Evolutionary conservation across 345 rosid genomes (phyloP).

Genomic region (Limnanthes douglasii): DNA sequence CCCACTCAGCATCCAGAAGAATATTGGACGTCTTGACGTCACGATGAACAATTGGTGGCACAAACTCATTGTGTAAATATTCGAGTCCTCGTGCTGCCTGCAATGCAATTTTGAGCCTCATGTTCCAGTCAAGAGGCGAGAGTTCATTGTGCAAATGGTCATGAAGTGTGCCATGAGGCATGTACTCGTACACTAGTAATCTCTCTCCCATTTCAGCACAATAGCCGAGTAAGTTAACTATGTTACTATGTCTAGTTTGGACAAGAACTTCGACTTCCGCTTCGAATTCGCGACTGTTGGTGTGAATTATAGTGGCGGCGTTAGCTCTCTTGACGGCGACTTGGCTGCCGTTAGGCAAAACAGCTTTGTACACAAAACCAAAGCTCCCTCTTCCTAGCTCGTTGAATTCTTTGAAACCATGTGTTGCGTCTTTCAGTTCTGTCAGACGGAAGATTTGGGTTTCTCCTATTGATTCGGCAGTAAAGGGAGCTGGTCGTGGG

Average conservation of each 20-base stretch:
- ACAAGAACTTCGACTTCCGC: constrained; percentile 67
- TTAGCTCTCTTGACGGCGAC: constrained; percentile 90
- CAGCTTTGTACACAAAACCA: constrained; percentile 85
- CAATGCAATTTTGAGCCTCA: constrained; percentile 50
- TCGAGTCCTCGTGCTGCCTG: constrained; percentile 84
- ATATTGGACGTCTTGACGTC: constrained; percentile 70
- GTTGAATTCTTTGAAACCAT: constrained; percentile 86
- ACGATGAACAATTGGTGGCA: constrained; percentile 51
- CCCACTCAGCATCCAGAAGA: constrained; percentile 72
- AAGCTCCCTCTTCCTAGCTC: constrained; percentile 89
- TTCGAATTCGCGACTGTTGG: constrained; percentile 68
- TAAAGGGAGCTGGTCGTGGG: constrained; percentile 16
- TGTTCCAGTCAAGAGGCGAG: constrained; percentile 59
- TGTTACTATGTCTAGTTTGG: constrained; percentile 57
- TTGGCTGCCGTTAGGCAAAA: constrained; percentile 65
- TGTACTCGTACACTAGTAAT: constrained; percentile 70
- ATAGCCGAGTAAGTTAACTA: constrained; percentile 77
- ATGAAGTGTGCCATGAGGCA: constrained; percentile 81
- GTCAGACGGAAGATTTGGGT: constrained; percentile 75
- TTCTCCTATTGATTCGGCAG: constrained; percentile 32
- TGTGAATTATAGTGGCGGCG: constrained; percentile 87
- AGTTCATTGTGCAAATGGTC: constrained; percentile 82
- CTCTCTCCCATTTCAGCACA: constrained; percentile 89
- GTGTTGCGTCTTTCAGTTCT: constrained; percentile 81
- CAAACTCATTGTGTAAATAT: constrained; percentile 62